These are phyloP conservation scores for Eremomyces bilateralis DNA, from an alignment of 495 filamentous ascomycete genomes.

Conservation along the genomic window DNA sequence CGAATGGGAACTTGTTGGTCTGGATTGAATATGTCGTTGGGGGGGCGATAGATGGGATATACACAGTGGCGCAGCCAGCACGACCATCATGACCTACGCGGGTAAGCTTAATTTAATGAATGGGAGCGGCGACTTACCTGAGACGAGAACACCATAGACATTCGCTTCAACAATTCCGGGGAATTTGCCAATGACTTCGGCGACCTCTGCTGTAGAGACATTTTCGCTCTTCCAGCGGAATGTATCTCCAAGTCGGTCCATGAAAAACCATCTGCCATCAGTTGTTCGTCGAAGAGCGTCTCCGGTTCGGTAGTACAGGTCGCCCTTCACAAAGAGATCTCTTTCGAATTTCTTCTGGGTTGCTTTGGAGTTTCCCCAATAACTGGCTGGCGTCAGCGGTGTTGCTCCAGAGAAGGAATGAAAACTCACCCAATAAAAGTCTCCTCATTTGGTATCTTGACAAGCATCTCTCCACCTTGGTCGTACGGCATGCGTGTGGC, in stretches of 20 bases:
- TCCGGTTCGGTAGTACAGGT: conserved; percentile 54
- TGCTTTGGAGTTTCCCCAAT: conserved; percentile 43
- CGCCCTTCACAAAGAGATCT: conserved; percentile 52
- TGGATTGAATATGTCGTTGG: not conserved
- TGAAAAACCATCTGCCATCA: conserved; percentile 61
- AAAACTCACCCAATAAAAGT: conserved; percentile 30
- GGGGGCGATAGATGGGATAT: conserved; percentile 11
- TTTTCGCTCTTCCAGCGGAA: conserved; percentile 76
- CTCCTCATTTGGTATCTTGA: conserved; percentile 33
- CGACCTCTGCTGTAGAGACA: conserved; percentile 58
- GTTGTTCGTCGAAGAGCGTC: conserved; percentile 41
- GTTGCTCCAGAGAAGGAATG: too few relatives aligned
- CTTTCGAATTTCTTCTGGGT: conserved; percentile 45
- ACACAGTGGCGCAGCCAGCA: conserved; percentile 21
- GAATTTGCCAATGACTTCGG: conserved; percentile 40
- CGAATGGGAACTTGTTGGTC: conserved; percentile 8
- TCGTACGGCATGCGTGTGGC: conserved; percentile 39
- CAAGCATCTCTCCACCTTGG: conserved; percentile 54
- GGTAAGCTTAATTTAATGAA: not conserved
- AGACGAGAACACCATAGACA: conserved; percentile 55
- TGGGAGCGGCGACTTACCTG: too few relatives aligned
- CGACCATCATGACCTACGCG: conserved; percentile 16
- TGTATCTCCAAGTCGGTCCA: conserved; percentile 57
- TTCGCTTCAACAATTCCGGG: conserved; percentile 52
- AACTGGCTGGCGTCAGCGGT: conserved; percentile 22